Evolutionary conservation across 148 eudicot species (phyloP).

Genomic region (Rhododendron molle): DNA sequence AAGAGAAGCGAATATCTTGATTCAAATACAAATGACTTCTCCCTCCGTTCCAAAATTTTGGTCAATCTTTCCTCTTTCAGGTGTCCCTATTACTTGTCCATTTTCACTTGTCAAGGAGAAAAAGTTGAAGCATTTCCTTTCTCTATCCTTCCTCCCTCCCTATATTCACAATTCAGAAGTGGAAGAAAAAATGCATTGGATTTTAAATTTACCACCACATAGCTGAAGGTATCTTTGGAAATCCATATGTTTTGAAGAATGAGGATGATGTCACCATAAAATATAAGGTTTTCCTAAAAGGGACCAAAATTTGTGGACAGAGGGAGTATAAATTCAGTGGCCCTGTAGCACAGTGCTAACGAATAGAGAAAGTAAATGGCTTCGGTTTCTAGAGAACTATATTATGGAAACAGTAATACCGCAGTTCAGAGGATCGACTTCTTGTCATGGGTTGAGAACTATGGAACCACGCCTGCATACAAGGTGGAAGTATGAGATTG

Average conservation of each 20-base stretch:
- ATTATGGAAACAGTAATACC: constrained; percentile 22
- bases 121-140: neutral
- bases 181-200: neutral
- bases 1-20: neutral
- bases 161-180: neutral
- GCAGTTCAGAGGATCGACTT: constrained; percentile 52
- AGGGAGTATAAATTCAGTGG: neutral
- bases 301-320: neutral
- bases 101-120: neutral
- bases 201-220: neutral
- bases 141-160: neutral
- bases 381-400: neutral
- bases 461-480: constrained; percentile 48
- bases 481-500: constrained; percentile 7
- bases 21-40: neutral
- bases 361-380: neutral
- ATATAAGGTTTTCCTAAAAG: neutral
- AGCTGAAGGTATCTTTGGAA: neutral
- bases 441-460: constrained; percentile 63
- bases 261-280: neutral
- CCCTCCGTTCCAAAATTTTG: neutral
- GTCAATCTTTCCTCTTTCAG: neutral
- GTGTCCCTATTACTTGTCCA: neutral
- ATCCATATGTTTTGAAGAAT: neutral
- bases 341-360: neutral